Conservation (phyloP, 2,329 filamentous ascomycete species). For the Talaromyces sp. region DNA sequence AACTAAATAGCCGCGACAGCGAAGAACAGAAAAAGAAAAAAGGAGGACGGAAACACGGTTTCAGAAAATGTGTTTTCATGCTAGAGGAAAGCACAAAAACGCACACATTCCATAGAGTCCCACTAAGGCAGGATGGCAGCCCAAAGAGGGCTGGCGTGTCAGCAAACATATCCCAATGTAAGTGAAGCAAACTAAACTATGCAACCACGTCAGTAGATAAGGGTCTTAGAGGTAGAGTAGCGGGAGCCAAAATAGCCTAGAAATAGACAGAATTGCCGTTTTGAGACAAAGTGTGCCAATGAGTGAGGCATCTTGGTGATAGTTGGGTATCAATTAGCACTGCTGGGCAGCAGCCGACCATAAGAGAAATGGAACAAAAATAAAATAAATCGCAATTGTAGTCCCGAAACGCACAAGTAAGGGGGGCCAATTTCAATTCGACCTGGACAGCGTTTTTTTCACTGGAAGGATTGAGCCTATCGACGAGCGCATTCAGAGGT, state of each 20-base stretch:
- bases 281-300: conserved; percentile 4
- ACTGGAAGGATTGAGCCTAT: background rate
- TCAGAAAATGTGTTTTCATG: background rate
- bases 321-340: conserved; percentile 12
- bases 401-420: background rate
- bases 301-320: conserved; percentile 12
- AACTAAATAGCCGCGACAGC: background rate
- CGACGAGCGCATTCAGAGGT: background rate
- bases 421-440: background rate
- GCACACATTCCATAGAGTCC: background rate
- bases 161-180: background rate
- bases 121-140: background rate
- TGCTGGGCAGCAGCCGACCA: conserved; percentile 11
- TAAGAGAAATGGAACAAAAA: background rate
- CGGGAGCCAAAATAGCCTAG: background rate
- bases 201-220: conserved; percentile 1
- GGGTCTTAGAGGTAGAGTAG: background rate
- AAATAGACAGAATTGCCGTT: background rate
- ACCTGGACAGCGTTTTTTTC: background rate
- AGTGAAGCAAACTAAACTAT: background rate
- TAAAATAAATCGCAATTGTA: background rate
- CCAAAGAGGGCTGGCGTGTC: background rate
- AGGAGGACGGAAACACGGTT: background rate
- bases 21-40: background rate
- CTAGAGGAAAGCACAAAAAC: background rate